Percentiles rank a stretch among this genome's conserved stretches.
Conservation (phyloP, 2,329 filamentous ascomycete genomes). For the Penicillium brevicompactum region DNA sequence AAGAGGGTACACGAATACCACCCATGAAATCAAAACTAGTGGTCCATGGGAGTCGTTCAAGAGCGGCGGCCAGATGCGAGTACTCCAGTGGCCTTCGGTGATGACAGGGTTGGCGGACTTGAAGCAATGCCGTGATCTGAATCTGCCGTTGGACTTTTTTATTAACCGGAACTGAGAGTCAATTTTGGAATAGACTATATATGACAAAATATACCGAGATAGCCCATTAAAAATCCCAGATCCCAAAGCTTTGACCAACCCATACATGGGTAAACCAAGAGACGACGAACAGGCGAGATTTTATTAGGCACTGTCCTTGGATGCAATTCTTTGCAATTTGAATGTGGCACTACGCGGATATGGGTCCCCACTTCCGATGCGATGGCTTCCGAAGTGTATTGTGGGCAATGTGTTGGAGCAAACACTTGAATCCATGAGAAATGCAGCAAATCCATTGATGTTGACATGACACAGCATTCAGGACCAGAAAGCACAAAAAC, state of each 20-base stretch:
- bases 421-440: too few species aligned
- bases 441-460: too few species aligned
- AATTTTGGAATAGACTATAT: background rate
- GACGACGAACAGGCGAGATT: too few species aligned
- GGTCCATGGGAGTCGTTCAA: slow-evolving; percentile 15
- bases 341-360: background rate
- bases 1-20: slow-evolving; percentile 21
- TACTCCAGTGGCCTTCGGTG: slow-evolving; percentile 20
- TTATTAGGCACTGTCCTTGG: too few species aligned
- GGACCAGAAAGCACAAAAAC: too few species aligned
- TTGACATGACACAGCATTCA: too few species aligned
- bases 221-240: too few species aligned
- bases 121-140: slow-evolving; percentile 17
- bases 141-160: slow-evolving; percentile 14
- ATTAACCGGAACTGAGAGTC: background rate
- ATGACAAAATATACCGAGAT: background rate
- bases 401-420: background rate
- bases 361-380: background rate
- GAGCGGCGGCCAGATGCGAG: slow-evolving; percentile 7
- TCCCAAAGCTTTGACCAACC: too few species aligned
- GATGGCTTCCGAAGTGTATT: background rate
- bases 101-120: slow-evolving; percentile 17
- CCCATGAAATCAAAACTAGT: slow-evolving; percentile 5
- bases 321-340: background rate
- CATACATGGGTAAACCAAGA: too few species aligned